These are phyloP conservation scores for Thermochaetoides thermophila DNA, from an alignment of 495 filamentous ascomycete species.

Conservation along the genomic window DNA sequence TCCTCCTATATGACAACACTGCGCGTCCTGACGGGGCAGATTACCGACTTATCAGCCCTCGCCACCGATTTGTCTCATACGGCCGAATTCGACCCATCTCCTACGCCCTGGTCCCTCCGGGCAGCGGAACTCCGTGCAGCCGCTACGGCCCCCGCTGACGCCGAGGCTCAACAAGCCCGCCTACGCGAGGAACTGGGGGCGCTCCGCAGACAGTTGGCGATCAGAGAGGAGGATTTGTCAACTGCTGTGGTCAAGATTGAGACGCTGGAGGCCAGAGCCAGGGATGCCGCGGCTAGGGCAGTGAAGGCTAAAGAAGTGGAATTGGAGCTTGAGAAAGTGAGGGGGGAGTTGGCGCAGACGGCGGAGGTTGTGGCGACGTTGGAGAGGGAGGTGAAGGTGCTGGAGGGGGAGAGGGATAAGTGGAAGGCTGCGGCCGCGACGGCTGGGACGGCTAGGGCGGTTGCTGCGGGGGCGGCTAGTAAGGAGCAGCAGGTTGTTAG, in stretches of 20 bases:
- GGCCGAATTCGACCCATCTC: slow-evolving; percentile 63
- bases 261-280: slow-evolving; percentile 66
- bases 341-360: too few relatives aligned
- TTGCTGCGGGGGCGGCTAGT: slow-evolving; percentile 35
- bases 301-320: slow-evolving; percentile 51
- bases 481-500: slow-evolving; percentile 47
- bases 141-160: slow-evolving; percentile 62
- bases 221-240: slow-evolving; percentile 51
- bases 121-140: slow-evolving; percentile 62
- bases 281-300: slow-evolving; percentile 59
- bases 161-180: slow-evolving; percentile 61
- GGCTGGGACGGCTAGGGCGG: slow-evolving; percentile 21
- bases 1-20: slow-evolving; percentile 53
- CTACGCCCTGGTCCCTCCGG: slow-evolving; percentile 70
- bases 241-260: slow-evolving; percentile 81
- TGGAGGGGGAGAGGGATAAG: slow-evolving; percentile 54
- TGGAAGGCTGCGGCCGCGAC: slow-evolving; percentile 45
- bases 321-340: slow-evolving; percentile 38
- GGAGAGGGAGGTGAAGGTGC: slow-evolving; percentile 47
- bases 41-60: slow-evolving; percentile 59
- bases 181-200: slow-evolving; percentile 60
- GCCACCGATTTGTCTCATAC: slow-evolving; percentile 65
- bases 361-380: slow-evolving; percentile 40
- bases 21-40: slow-evolving; percentile 43
- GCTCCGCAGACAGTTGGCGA: slow-evolving; percentile 45